Conservation (phyloP, 2,329 filamentous ascomycete species). For the Penicillium sp. region DNA sequence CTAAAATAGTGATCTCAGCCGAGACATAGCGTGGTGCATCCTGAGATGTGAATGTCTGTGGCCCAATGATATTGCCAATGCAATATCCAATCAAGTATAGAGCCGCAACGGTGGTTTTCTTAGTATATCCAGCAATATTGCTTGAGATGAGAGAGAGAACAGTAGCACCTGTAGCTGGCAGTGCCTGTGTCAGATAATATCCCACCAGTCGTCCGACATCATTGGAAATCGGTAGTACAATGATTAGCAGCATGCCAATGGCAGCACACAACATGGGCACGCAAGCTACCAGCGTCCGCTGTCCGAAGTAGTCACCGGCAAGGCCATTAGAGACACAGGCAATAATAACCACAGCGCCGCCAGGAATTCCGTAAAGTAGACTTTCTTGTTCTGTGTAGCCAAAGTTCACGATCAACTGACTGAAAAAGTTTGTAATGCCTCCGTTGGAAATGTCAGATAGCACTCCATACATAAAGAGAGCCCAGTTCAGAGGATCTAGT, state of each 20-base stretch:
- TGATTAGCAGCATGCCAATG: slow-evolving; percentile 31
- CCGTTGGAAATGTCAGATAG: slow-evolving; percentile 36
- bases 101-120: slow-evolving; percentile 34
- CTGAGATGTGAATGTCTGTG: slow-evolving; percentile 39
- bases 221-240: too few species aligned
- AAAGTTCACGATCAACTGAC: slow-evolving; percentile 21
- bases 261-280: slow-evolving; percentile 34
- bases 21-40: slow-evolving; percentile 29
- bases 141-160: slow-evolving; percentile 35
- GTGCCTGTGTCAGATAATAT: slow-evolving; percentile 37
- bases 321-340: background rate
- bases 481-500: slow-evolving; percentile 33
- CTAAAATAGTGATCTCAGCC: slow-evolving; percentile 26
- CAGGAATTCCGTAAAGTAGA: background rate
- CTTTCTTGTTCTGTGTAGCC: background rate
- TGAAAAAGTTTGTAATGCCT: slow-evolving; percentile 37
- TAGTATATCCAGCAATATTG: slow-evolving; percentile 35
- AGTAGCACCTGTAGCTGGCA: slow-evolving; percentile 37
- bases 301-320: background rate
- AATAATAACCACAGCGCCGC: background rate
- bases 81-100: slow-evolving; percentile 35
- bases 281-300: background rate
- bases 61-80: slow-evolving; percentile 42
- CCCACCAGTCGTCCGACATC: too few species aligned
- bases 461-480: slow-evolving; percentile 34